These are phyloP conservation scores for Gossypium stocksii DNA, from an alignment of 345 rosid species.

Conservation along the genomic window DNA sequence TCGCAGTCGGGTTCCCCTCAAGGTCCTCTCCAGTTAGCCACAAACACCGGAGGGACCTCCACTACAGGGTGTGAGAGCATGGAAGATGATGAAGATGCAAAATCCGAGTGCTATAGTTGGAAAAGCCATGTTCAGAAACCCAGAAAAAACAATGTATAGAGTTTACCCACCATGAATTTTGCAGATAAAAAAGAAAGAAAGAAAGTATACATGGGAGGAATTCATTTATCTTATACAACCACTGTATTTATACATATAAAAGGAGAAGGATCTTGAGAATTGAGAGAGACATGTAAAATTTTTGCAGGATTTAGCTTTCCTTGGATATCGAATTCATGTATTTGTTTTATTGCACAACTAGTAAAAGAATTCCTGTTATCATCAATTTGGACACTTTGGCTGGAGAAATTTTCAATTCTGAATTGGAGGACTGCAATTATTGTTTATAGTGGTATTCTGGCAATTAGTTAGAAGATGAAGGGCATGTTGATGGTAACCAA, in stretches of 20 bases:
- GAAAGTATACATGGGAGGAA: slow-evolving; percentile 44
- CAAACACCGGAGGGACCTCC: slow-evolving; percentile 48
- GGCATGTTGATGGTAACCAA: not conserved
- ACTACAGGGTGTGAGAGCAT: slow-evolving; percentile 54
- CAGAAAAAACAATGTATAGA: slow-evolving; percentile 42
- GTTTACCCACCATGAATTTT: slow-evolving; percentile 47
- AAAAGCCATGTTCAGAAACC: slow-evolving; percentile 41
- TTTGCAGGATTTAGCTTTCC: slow-evolving; percentile 49
- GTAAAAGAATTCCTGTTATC: slow-evolving; percentile 18
- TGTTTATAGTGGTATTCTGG: not conserved
- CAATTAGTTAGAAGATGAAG: slow-evolving; percentile 9
- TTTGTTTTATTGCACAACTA: slow-evolving; percentile 26
- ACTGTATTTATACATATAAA: slow-evolving; percentile 35
- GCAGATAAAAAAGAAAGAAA: slow-evolving; percentile 30
- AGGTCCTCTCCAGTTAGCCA: slow-evolving; percentile 71
- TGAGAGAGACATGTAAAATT: slow-evolving; percentile 30
- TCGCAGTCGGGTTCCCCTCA: slow-evolving; percentile 72
- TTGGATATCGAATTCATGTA: slow-evolving; percentile 32
- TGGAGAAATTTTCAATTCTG: too few relatives aligned
- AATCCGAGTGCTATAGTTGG: slow-evolving; percentile 68
- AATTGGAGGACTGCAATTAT: not conserved
- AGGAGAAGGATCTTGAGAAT: slow-evolving; percentile 32
- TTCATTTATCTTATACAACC: slow-evolving; percentile 24
- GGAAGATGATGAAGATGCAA: slow-evolving; percentile 78
- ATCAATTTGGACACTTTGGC: not conserved